Evolutionary conservation across 2,329 filamentous ascomycete species (phyloP).

Genomic region (Talaromyces sp.): DNA sequence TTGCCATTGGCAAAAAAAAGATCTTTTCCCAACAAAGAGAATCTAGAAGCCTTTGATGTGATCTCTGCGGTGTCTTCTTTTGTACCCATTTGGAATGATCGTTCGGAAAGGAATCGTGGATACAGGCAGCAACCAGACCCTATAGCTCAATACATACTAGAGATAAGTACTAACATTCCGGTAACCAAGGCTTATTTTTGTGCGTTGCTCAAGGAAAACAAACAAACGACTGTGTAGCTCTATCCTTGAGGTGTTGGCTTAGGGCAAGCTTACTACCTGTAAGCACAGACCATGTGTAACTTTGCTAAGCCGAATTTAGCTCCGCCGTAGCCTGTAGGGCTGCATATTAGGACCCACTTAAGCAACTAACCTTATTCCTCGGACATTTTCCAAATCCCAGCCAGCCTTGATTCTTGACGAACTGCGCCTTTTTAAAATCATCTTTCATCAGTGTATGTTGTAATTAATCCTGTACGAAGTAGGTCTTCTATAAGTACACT

Average conservation of each 20-base stretch:
- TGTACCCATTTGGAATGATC: not conserved
- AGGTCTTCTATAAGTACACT: not conserved
- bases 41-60: not conserved
- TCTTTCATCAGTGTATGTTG: not conserved
- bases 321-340: slow-evolving; percentile 7
- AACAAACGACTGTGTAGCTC: not conserved
- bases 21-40: not conserved
- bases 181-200: not conserved
- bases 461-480: not conserved
- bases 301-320: not conserved
- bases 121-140: not conserved
- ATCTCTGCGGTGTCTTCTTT: not conserved
- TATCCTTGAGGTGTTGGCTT: not conserved
- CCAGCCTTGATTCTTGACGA: not conserved
- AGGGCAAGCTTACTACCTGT: not conserved
- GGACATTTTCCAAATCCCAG: not conserved
- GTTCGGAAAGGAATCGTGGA: not conserved
- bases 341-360: slow-evolving; percentile 2
- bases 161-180: not conserved
- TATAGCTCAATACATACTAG: not conserved
- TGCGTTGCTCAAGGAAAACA: not conserved
- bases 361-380: not conserved
- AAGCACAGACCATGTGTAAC: slow-evolving; percentile 5
- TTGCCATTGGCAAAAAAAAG: not conserved
- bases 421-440: not conserved